phyloP scores from a whole-genome alignment of 169 alveolate species.

The Eimeria necatrix region DNA sequence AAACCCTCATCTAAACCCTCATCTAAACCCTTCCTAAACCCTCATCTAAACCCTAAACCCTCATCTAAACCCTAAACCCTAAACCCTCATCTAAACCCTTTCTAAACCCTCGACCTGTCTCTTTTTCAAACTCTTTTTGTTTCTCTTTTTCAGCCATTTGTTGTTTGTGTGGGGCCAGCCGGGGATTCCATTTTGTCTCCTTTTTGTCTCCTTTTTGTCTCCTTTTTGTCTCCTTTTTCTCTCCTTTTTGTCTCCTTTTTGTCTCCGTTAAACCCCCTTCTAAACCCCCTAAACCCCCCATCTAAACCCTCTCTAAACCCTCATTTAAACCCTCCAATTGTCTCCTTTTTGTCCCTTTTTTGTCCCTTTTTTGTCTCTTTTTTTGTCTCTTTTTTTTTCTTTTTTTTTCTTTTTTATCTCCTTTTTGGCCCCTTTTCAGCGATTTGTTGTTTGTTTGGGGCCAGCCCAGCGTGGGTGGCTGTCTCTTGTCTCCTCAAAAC shows the following conservation, averaged over 20 bases:
- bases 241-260: neutral
- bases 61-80: conserved; percentile 59
- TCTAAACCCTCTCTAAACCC: too few relatives aligned
- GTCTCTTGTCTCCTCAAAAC: neutral
- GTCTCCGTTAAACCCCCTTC: neutral
- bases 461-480: conserved; percentile 68
- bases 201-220: neutral
- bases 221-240: neutral
- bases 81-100: conserved; percentile 42
- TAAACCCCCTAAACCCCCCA: too few relatives aligned
- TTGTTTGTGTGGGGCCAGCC: neutral
- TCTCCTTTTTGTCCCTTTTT: neutral
- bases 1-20: too few relatives aligned
- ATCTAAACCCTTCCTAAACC: too few relatives aligned
- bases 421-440: neutral
- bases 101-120: neutral
- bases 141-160: neutral
- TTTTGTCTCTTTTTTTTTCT: neutral
- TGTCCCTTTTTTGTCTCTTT: neutral
- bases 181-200: neutral
- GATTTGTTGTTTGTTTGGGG: conserved; percentile 45
- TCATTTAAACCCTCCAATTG: too few relatives aligned
- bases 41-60: too few relatives aligned
- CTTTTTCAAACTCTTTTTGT: conserved; percentile 7
- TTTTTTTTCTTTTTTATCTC: neutral